Percentiles rank a stretch among this genome's conserved stretches.
phyloP scores from a whole-genome alignment of 192 early-diverging fungal species.

The Allomyces macrogynus region DNA sequence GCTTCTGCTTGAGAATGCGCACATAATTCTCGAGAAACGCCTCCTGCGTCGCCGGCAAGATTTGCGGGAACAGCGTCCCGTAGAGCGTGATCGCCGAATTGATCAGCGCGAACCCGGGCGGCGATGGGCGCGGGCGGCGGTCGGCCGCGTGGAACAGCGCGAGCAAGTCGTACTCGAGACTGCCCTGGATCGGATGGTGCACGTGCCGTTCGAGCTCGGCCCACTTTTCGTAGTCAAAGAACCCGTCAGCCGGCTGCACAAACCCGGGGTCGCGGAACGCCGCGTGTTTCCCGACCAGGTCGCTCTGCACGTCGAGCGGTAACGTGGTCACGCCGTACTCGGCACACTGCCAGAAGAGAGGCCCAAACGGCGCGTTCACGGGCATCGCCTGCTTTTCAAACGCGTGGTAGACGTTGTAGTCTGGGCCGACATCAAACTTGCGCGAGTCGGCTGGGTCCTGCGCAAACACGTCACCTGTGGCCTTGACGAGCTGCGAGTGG shows the following conservation, averaged over 20 bases:
- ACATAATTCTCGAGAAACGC: not conserved
- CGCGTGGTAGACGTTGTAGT: not conserved
- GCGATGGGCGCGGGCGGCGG: not conserved
- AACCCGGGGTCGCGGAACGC: not conserved
- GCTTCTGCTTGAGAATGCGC: not conserved
- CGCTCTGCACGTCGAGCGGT: not conserved
- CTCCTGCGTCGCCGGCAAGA: not conserved
- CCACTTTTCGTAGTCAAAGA: not conserved
- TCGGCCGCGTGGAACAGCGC: not conserved
- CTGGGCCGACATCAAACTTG: not conserved
- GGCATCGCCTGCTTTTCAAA: not conserved
- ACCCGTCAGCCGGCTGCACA: not conserved
- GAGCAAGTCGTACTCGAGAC: not conserved
- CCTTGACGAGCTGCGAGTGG: not conserved
- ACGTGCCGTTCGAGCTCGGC: not conserved
- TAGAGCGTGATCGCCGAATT: not conserved
- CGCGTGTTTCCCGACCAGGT: not conserved
- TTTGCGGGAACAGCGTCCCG: not conserved
- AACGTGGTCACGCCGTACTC: not conserved
- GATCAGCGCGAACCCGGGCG: not conserved
- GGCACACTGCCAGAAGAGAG: not conserved
- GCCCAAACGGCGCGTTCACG: not conserved
- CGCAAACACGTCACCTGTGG: not conserved
- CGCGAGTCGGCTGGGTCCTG: not conserved
- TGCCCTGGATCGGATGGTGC: not conserved